A percentile compares a stretch with the other conserved stretches of the same genome.
Evolutionary conservation across 305 asterid species (phyloP).

Genomic region (Fraxinus velutina): DNA sequence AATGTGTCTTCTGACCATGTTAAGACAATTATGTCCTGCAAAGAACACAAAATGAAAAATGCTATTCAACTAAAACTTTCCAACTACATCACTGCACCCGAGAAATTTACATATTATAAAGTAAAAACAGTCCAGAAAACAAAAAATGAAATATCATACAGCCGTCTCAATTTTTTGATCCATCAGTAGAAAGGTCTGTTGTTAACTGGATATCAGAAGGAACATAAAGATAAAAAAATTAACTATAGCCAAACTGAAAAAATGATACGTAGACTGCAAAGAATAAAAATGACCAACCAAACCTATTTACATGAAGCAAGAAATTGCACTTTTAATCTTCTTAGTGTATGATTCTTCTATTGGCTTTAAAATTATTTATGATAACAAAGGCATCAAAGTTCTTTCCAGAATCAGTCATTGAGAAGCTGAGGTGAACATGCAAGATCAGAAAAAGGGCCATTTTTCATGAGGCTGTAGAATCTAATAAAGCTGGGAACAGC

Average conservation of each 20-base stretch:
- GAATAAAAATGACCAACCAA: neutral
- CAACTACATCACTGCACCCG: neutral
- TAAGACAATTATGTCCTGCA: constrained; percentile 65
- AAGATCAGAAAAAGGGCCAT: neutral
- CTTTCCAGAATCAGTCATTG: neutral
- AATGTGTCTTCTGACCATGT: constrained; percentile 56
- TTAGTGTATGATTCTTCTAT: neutral
- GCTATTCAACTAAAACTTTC: neutral
- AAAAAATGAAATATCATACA: constrained; percentile 13
- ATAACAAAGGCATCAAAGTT: neutral
- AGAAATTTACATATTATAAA: neutral
- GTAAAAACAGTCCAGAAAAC: neutral
- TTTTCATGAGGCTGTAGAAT: neutral
- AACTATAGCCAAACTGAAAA: neutral
- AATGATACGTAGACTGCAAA: neutral
- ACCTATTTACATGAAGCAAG: neutral
- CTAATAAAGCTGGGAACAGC: neutral
- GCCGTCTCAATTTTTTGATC: neutral
- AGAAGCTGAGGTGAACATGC: neutral
- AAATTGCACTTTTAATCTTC: neutral
- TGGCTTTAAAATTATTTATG: neutral
- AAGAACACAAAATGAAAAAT: constrained; percentile 21
- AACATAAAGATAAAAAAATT: neutral
- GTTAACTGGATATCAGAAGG: neutral
- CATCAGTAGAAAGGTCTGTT: neutral